These are phyloP conservation scores for Botryosphaeria dothidea DNA, from an alignment of 2,329 filamentous ascomycete genomes.

Conservation along the genomic window DNA sequence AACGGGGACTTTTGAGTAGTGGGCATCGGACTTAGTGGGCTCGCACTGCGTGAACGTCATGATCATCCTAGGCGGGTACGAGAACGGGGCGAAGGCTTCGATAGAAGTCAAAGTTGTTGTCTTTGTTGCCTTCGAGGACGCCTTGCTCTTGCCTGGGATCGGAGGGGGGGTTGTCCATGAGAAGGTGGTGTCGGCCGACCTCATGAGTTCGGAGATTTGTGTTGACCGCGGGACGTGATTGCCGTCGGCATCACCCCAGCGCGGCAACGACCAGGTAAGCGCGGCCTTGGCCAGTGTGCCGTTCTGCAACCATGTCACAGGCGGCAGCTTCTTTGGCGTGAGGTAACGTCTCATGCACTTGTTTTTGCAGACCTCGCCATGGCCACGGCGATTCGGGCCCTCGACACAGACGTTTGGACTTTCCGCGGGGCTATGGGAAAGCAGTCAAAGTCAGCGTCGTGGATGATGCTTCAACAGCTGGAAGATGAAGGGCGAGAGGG, in stretches of 20 bases:
- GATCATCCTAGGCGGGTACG: too few species aligned
- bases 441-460: neutral
- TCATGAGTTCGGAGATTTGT: too few species aligned
- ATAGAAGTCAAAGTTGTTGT: too few species aligned
- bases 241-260: neutral
- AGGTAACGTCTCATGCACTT: neutral
- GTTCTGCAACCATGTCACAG: neutral
- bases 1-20: too few species aligned
- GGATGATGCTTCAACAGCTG: too few species aligned
- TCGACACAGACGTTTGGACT: too few species aligned
- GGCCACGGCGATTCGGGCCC: too few species aligned
- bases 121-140: too few species aligned
- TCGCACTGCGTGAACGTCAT: neutral
- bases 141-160: neutral
- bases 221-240: neutral
- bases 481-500: too few species aligned
- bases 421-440: neutral
- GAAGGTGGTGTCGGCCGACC: too few species aligned
- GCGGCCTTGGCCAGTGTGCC: neutral
- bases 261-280: neutral
- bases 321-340: neutral
- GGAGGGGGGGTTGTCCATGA: neutral
- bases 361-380: neutral
- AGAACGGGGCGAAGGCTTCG: too few species aligned
- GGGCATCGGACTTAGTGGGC: neutral